phyloP scores from a whole-genome alignment of 345 rosid species.

The Acer campestre region DNA sequence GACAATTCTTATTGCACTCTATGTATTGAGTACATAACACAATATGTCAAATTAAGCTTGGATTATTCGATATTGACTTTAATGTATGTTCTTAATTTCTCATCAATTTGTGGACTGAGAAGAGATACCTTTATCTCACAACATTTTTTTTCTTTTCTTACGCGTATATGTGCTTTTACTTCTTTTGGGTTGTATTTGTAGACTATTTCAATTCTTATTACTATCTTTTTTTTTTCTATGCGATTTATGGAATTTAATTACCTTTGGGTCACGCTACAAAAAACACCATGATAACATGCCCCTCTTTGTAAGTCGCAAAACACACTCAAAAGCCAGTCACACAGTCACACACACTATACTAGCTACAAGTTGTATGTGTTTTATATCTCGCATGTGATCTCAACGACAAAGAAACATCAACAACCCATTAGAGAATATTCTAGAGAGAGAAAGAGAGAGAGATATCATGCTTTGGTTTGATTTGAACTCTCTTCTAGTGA shows the following conservation, averaged over 20 bases:
- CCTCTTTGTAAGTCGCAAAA: slow-evolving; percentile 15
- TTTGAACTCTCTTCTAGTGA: not conserved
- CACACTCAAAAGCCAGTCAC: slow-evolving; percentile 20
- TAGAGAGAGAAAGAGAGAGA: not conserved
- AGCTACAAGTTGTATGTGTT: not conserved
- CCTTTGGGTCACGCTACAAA: slow-evolving; percentile 39
- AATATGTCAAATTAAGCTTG: no score
- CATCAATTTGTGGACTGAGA: no score
- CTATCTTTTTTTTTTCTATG: not conserved
- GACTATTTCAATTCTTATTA: not conserved
- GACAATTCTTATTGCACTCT: no score
- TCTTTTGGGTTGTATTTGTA: not conserved
- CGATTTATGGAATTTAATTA: slow-evolving; percentile 5
- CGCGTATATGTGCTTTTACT: not conserved
- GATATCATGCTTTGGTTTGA: not conserved
- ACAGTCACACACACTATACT: not conserved
- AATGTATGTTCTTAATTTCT: no score
- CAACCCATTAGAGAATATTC: not conserved
- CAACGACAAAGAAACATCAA: not conserved
- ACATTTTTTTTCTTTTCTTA: not conserved
- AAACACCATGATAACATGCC: slow-evolving; percentile 39
- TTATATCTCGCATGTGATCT: slow-evolving; percentile 29
- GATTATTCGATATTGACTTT: no score
- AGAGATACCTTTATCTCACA: not conserved
- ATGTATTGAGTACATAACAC: no score